Evolutionary conservation across 139 green algal species (phyloP).

Genomic region (Tetradesmus obliquus): DNA sequence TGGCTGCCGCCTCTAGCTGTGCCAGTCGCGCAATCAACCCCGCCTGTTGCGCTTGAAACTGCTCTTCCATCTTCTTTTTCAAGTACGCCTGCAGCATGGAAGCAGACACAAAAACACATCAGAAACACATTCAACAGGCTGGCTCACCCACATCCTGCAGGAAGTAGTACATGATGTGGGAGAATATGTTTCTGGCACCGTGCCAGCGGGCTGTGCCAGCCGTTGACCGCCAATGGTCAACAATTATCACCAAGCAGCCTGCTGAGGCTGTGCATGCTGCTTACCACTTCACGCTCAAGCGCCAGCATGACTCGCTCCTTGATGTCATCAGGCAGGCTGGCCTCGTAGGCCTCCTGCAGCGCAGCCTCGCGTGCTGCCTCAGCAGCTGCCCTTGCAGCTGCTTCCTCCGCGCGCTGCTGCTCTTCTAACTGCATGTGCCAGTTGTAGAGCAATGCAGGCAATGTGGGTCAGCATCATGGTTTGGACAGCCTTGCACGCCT

Average conservation of each 20-base stretch:
- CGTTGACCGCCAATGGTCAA: neutral
- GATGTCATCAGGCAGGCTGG: conserved; percentile 73
- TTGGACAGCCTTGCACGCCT: neutral
- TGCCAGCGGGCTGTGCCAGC: neutral
- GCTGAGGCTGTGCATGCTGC: neutral
- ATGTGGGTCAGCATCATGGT: neutral
- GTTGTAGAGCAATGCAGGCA: neutral
- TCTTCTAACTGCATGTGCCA: conserved; percentile 33
- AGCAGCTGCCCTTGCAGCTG: conserved; percentile 42
- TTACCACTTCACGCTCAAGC: conserved; percentile 61
- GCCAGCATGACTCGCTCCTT: conserved; percentile 56
- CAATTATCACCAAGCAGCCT: neutral
- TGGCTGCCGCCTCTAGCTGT: conserved; percentile 52
- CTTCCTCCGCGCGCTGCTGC: conserved; percentile 38
- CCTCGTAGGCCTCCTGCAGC: conserved; percentile 68
- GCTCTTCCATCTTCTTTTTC: conserved; percentile 59
- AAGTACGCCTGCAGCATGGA: conserved; percentile 53
- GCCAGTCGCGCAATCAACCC: conserved; percentile 57
- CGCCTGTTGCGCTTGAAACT: conserved; percentile 61
- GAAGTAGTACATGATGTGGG: neutral
- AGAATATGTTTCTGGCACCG: neutral
- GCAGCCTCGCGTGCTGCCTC: conserved; percentile 52
- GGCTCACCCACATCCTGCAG: too few relatives aligned
- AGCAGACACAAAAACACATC: neutral
- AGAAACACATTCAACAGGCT: neutral